These are phyloP conservation scores for Thymus quinquecostatus DNA, from an alignment of 257 asterid species.

Conservation along the genomic window DNA sequence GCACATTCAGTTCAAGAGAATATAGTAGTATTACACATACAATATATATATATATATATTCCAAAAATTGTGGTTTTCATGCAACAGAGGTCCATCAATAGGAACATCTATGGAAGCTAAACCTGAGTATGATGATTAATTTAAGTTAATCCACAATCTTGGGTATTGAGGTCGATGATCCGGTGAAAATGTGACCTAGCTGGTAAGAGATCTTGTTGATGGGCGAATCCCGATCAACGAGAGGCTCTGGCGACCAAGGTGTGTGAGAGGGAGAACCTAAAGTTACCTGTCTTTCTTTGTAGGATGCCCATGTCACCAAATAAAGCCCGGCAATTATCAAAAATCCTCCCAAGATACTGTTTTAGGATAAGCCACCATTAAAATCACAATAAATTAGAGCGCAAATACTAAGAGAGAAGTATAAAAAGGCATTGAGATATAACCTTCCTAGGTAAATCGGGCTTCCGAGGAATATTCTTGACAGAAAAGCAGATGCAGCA, in stretches of 20 bases:
- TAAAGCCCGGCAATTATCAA: conserved; percentile 86
- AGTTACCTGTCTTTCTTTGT: conserved; percentile 53
- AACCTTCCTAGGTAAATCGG: conserved; percentile 97
- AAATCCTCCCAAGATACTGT: conserved; percentile 87
- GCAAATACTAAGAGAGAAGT: neutral
- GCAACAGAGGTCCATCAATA: conserved; percentile 21
- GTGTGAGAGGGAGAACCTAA: conserved; percentile 38
- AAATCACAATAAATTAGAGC: neutral
- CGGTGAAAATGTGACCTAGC: conserved; percentile 58
- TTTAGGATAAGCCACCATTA: conserved; percentile 24
- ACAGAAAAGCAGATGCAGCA: conserved; percentile 78
- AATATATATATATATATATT: neutral
- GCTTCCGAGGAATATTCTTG: conserved; percentile 88
- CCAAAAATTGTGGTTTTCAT: conserved; percentile 22
- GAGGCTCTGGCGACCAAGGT: conserved; percentile 54
- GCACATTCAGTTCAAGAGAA: conserved; percentile 13
- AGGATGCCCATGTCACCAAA: conserved; percentile 93
- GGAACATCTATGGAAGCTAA: neutral
- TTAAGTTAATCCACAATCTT: conserved; percentile 56
- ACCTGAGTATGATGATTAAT: conserved; percentile 21
- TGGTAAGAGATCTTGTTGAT: conserved; percentile 56
- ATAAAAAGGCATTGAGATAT: conserved; percentile 13
- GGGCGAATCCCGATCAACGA: conserved; percentile 45
- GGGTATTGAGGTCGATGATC: conserved; percentile 54
- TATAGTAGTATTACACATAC: neutral